Base-by-base conservation (phyloP, 2,329 filamentous ascomycete genomes). In the Alternaria infectoria region DNA sequence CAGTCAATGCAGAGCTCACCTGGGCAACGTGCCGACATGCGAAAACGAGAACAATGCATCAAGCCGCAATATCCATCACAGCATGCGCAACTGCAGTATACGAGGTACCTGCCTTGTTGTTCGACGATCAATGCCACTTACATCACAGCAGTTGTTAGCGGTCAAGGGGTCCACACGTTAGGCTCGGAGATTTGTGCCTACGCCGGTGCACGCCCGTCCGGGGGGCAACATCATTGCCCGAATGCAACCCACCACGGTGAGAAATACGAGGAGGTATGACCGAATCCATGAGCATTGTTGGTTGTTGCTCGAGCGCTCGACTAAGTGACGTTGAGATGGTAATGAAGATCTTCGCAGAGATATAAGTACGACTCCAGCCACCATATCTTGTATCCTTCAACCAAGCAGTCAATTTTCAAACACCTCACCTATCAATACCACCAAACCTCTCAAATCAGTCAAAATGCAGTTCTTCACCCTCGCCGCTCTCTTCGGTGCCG, bases 401-500 rank as follows among this genome's bases (percentile, higher is more conserved):
- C 23, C 21, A 44, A 56, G 61, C 36, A 45, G 28, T 17, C 7
- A 56, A 40, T n/a, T 25, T 43, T 17, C 8, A 62, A 59, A 23
- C 47, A 43, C 30, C 13, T 23, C 45, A 23, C 19, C 26, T 49
- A 47, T 50, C 43, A 32, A 44, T 47, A 44, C 23, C 10, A 55
- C 50, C 43, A 52, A 59, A 55, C 10, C 52, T 52, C 36, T 19
- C 23, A 47, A 47, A 32, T 45, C 32, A 45, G 43, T 8, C 54
- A 64, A 19, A n/a, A 73, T 73, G 68, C 65, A 69, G 51, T 67
- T 71, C 66, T 44, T 71, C 61, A 66, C 69, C 54, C 32, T 69
- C 36, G 62, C 69, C 60, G 54, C 70, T 59, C 56, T 65, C 52
- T 62, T 73, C 63, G 62, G 65, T 62, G 66, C 64, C 26, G 69